Base-by-base conservation (phyloP, 805 yeast genomes). In the Hanseniaspora nectarophila region DNA sequence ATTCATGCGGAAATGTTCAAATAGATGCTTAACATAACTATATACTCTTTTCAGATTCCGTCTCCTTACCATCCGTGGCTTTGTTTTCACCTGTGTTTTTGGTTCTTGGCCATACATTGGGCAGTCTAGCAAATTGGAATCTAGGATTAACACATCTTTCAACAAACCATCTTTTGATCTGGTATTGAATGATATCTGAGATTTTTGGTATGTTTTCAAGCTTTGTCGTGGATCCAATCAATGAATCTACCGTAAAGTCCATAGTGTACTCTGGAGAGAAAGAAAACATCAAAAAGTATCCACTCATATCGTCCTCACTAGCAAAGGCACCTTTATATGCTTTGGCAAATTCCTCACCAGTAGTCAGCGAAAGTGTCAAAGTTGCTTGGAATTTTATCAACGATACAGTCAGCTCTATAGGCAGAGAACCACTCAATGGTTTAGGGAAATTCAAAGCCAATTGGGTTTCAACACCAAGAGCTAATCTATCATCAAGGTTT, bases 91-190 rank as follows among this genome's bases (percentile, higher is more conserved):
- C 71, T 1, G 78, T 76, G 55, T 74, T 76, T 57, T 75, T 76
- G 56, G 75, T 74, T 57, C 80, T 67, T 23, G 95, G 94, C 96
- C 96, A 88, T 62, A 89, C 68, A 45, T 86, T 82, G 3, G 97
- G 98, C 31, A 92, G 67, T 60, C 75, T 75, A 29, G 92, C 79
- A 45, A 86, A 82, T 63, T 89, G 95, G 60, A 82, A 90, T 58
- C 95, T 74, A 1, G 99, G 99, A 58, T 87, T 94, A 12, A 92
- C 92, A 62, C 95, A 87, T 56, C 96, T 73, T 59, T 90, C 97
- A 16, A 81, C 80, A 62, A 92, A 89, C 95, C 96, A 88, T 52
- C 80, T 80, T 56, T 92, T 74, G 37, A 92, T 73, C 55, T 82
- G 81, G 54, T 78, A 78, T 63, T 92, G 97, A 38, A 92, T 80